Percentiles rank a stretch among this genome's conserved stretches.
Evolutionary conservation across 1,139 yeast genomes (phyloP).

Genomic region (Hemisphaericaspora lyxosophila): DNA sequence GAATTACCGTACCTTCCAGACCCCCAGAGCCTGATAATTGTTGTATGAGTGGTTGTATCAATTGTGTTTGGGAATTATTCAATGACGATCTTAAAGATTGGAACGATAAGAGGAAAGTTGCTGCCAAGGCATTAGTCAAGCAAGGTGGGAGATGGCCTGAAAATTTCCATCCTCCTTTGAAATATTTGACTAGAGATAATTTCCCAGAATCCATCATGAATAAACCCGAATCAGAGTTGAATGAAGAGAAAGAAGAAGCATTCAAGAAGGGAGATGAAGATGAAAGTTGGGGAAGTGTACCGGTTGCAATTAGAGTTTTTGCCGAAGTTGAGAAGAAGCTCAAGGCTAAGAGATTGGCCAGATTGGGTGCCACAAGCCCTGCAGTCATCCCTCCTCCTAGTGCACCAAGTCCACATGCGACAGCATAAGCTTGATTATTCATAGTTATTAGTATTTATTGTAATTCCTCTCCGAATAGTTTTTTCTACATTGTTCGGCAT

Average conservation of each 20-base stretch:
- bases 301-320: conserved; percentile 75
- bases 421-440: not conserved
- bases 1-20: conserved; percentile 71
- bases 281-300: conserved; percentile 65
- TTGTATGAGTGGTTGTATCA: conserved; percentile 95
- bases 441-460: not conserved
- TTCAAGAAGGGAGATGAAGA: conserved; percentile 23
- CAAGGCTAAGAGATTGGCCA: conserved; percentile 34
- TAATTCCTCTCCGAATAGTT: too few species aligned
- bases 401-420: not conserved
- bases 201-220: conserved; percentile 29
- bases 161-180: conserved; percentile 70
- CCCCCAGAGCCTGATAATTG: conserved; percentile 94
- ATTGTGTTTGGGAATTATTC: conserved; percentile 94
- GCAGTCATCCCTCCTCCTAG: not conserved
- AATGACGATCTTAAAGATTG: conserved; percentile 86
- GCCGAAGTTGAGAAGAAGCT: conserved; percentile 76
- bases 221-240: conserved; percentile 26
- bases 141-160: conserved; percentile 73
- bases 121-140: conserved; percentile 54
- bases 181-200: conserved; percentile 30
- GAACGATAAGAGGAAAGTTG: conserved; percentile 59
- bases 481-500: not conserved
- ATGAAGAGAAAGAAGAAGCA: conserved; percentile 14
- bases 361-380: not conserved